Evolutionary conservation across 805 yeast species (phyloP).

Genomic region (Ogataea salicorniae): DNA sequence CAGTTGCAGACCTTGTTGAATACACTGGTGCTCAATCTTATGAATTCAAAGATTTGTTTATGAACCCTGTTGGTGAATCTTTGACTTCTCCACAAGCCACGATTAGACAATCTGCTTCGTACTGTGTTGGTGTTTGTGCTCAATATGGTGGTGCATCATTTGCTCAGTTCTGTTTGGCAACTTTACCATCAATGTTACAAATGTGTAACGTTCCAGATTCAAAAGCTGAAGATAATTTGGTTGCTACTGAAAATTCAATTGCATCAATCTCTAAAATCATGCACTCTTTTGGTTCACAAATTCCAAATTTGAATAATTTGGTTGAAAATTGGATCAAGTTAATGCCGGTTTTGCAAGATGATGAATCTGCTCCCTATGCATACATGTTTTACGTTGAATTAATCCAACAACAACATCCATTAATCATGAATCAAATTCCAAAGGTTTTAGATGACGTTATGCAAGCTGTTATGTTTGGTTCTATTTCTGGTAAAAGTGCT

Average conservation of each 20-base stretch:
- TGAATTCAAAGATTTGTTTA: conserved; percentile 59
- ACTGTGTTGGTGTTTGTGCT: conserved; percentile 81
- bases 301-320: conserved; percentile 60
- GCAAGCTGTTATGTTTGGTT: conserved; percentile 64
- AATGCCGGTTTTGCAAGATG: conserved; percentile 79
- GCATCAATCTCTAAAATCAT: conserved; percentile 82
- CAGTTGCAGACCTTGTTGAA: conserved; percentile 76
- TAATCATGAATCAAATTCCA: conserved; percentile 47
- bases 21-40: conserved; percentile 66
- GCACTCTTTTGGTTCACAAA: conserved; percentile 50
- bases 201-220: conserved; percentile 76
- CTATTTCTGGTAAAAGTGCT: conserved; percentile 70
- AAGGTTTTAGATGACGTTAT: conserved; percentile 63
- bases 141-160: conserved; percentile 67
- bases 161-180: conserved; percentile 56
- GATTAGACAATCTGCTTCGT: conserved; percentile 83
- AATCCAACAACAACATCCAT: conserved; percentile 61
- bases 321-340: conserved; percentile 74
- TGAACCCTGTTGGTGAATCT: conserved; percentile 59
- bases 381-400: conserved; percentile 71
- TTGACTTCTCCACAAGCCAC: conserved; percentile 62
- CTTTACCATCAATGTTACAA: conserved; percentile 71
- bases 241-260: conserved; percentile 82
- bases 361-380: conserved; percentile 81
- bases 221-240: conserved; percentile 74